Percentiles rank a stretch among this genome's conserved stretches.
Evolutionary conservation across 495 filamentous ascomycete species (phyloP).

Genomic region (Aspergillus nanangensis): DNA sequence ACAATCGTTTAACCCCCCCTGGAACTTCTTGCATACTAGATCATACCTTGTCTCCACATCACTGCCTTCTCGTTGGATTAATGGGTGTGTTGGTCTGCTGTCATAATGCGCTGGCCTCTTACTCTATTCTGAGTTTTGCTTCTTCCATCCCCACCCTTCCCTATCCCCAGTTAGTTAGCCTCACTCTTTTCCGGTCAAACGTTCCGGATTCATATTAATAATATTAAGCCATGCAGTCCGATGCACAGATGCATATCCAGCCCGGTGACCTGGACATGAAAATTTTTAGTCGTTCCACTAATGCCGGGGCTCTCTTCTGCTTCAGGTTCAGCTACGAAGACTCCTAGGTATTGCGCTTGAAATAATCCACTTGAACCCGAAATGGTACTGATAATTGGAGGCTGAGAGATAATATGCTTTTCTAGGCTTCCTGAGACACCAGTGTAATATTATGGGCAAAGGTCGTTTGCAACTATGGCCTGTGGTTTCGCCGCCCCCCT

Average conservation of each 20-base stretch:
- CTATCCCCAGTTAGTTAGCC: not conserved
- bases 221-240: slow-evolving; percentile 5
- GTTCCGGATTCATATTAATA: not conserved
- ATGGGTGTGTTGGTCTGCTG: not conserved
- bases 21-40: slow-evolving; percentile 12
- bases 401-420: not conserved
- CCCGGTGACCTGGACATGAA: slow-evolving; percentile 11
- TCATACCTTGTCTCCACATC: slow-evolving; percentile 1
- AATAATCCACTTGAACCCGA: slow-evolving; percentile 7
- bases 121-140: not conserved
- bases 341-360: slow-evolving; percentile 4
- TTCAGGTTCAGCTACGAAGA: slow-evolving; percentile 7
- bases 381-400: not conserved
- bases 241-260: slow-evolving; percentile 8
- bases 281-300: slow-evolving; percentile 9
- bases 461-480: slow-evolving; percentile 14
- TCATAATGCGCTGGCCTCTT: not conserved
- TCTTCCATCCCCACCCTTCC: not conserved
- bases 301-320: slow-evolving; percentile 6
- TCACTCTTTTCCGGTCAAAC: not conserved
- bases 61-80: not conserved
- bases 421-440: slow-evolving; percentile 14
- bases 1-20: slow-evolving; percentile 8
- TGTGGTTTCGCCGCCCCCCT: too few relatives aligned
- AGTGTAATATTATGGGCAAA: slow-evolving; percentile 5